Conservation (phyloP, 2,329 filamentous ascomycete species). For the Fusarium sp. region DNA sequence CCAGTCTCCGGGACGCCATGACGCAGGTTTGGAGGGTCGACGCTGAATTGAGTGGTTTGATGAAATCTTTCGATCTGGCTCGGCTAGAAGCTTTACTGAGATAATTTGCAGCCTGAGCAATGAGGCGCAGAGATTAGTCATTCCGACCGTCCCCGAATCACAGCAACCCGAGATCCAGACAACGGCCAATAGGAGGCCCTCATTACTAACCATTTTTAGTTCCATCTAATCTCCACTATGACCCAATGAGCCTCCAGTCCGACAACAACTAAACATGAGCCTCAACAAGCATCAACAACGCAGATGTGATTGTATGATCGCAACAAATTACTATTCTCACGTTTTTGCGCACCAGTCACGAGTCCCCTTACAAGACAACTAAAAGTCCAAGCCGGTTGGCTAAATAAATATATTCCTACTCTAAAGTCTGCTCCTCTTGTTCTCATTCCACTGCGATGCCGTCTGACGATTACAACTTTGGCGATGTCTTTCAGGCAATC, state of each 20-base stretch:
- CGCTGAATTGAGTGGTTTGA: slow-evolving; percentile 68
- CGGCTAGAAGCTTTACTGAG: slow-evolving; percentile 61
- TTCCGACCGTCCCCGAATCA: slow-evolving; percentile 59
- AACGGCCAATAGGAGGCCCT: slow-evolving; percentile 52
- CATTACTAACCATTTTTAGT: slow-evolving; percentile 51
- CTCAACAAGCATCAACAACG: slow-evolving; percentile 5
- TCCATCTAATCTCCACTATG: slow-evolving; percentile 31
- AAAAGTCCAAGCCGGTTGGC: background rate
- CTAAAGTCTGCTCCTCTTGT: slow-evolving; percentile 16
- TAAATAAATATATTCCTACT: slow-evolving; percentile 28
- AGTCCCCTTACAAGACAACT: background rate
- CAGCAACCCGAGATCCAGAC: slow-evolving; percentile 29
- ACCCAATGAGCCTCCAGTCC: slow-evolving; percentile 13
- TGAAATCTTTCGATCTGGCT: slow-evolving; percentile 62
- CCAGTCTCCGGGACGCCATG: slow-evolving; percentile 98
- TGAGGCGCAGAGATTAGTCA: slow-evolving; percentile 55
- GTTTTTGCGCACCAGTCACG: background rate
- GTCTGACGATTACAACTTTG: slow-evolving; percentile 51
- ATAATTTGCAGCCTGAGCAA: slow-evolving; percentile 60
- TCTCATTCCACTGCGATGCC: slow-evolving; percentile 42
- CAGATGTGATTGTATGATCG: slow-evolving; percentile 5
- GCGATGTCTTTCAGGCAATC: slow-evolving; percentile 54
- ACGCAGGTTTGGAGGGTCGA: slow-evolving; percentile 64
- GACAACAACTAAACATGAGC: slow-evolving; percentile 14
- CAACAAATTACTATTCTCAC: background rate